Base-by-base conservation (phyloP, 1,284 basidiomycete species). In the Naganishia sp. region DNA sequence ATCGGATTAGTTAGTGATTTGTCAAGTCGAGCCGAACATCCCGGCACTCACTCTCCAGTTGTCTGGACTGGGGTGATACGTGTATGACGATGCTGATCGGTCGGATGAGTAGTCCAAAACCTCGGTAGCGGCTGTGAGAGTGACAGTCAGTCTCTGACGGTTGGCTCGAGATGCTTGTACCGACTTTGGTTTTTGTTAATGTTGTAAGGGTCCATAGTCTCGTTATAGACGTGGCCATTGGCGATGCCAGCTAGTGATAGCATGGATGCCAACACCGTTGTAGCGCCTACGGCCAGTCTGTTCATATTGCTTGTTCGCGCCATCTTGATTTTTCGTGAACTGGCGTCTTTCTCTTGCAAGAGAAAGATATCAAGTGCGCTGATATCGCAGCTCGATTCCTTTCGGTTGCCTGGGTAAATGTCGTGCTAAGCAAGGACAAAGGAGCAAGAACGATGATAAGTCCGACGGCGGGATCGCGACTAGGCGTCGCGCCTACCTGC, bases 161-260 rank as follows among this genome's bases (percentile, higher is more conserved):
- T n/a, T 41, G 46, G 17, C n/a, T 11, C 21, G 23, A 28, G 50
- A 28, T n/a, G 2, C 25, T 25, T 28, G 25, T 41, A 71, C 75
- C 56, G 55, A 79, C 78, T 71, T 79, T 90, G 82, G 79, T 92
- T 93, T 74, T 85, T 80, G 80, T 95, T 94, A 76, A 94, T 81
- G 76, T 95, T 94, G 82, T 87, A 94, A 70, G 87, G 83, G 58
- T 83, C 82, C 69, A 93, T 85, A 66, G 89, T 86, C n/a, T 86
- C 84, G 60, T 86, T 84, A 76, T 90, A 94, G 52, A 70, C 65
- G 64, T 61, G 58, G 11, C 47, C 58, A 42, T 51, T 61, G 17
- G 58, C 58, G 21, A 51, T 6, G 35, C 58, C 21, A n/a, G 58
- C 13, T 11, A 61, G 39, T 15, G 58, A 31, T 13, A 61, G 58